These are phyloP conservation scores for Rhipidocladum racemiflorum DNA, from an alignment of 176 grass and related monocot genomes.

Conservation along the genomic window DNA sequence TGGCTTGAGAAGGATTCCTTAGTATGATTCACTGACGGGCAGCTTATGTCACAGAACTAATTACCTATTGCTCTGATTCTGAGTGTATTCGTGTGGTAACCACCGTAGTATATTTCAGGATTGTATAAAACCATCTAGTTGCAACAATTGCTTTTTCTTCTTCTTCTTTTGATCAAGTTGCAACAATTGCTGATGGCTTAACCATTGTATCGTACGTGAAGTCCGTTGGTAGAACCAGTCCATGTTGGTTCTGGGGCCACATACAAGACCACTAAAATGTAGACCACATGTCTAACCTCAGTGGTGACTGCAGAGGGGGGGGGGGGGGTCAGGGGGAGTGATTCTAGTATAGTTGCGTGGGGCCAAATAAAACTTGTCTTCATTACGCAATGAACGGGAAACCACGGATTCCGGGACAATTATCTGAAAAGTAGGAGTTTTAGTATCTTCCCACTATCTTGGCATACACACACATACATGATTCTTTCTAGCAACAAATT, in stretches of 20 bases:
- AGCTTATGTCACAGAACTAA: too few relatives aligned
- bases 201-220: constrained; percentile 12
- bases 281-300: neutral
- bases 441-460: constrained; percentile 25
- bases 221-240: neutral
- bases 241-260: constrained; percentile 21
- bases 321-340: constrained; percentile 17
- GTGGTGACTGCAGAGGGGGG: constrained; percentile 20
- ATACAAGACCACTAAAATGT: constrained; percentile 25
- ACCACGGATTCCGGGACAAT: constrained; percentile 28
- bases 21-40: too few relatives aligned
- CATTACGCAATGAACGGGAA: neutral
- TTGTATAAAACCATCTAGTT: neutral
- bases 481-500: constrained; percentile 25
- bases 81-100: neutral
- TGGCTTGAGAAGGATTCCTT: constrained; percentile 44
- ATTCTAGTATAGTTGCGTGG: constrained; percentile 39
- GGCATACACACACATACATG: neutral
- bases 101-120: neutral
- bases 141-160: neutral
- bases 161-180: neutral
- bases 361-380: constrained; percentile 34
- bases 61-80: neutral
- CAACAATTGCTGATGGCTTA: neutral
- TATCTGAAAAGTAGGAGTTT: constrained; percentile 31